Conservation (phyloP, 176 grass and related monocot species). For the Cymbopogon citratus region DNA sequence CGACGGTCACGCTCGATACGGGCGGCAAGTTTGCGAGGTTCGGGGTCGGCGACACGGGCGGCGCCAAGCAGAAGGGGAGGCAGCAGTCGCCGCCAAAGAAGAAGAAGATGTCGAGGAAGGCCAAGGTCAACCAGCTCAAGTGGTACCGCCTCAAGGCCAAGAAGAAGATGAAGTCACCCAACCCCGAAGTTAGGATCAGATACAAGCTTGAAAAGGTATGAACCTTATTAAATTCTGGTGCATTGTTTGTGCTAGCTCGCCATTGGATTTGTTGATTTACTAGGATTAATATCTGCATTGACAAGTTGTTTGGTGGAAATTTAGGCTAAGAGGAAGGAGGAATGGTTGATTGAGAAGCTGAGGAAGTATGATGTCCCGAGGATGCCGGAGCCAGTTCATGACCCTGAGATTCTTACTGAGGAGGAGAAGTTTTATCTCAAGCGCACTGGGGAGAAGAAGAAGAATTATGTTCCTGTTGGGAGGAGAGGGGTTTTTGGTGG, state of each 20-base stretch:
- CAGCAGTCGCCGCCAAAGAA: conserved; percentile 2
- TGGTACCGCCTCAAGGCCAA: conserved; percentile 79
- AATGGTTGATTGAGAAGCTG: conserved; percentile 78
- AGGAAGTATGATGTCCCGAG: conserved; percentile 60
- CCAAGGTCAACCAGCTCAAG: conserved; percentile 71
- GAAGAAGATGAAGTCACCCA: conserved; percentile 76
- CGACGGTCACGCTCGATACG: conserved; percentile 37
- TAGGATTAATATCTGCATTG: background rate
- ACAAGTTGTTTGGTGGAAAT: background rate
- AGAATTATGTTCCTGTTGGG: conserved; percentile 63
- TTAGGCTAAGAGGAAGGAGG: conserved; percentile 79
- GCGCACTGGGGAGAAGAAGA: conserved; percentile 67
- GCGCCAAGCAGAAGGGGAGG: background rate
- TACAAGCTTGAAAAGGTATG: conserved; percentile 61
- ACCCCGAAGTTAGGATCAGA: conserved; percentile 76
- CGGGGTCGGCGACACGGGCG: background rate
- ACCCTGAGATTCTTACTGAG: conserved; percentile 71
- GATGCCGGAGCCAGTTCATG: conserved; percentile 36
- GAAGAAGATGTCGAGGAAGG: conserved; percentile 70
- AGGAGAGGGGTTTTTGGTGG: conserved; percentile 81
- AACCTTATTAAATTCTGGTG: too few relatives aligned
- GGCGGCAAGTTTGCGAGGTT: conserved; percentile 46
- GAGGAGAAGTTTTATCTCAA: conserved; percentile 71
- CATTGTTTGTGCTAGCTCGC: background rate
- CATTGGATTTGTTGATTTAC: background rate